A percentile compares a stretch with the other conserved stretches of the same genome.
Conservation (phyloP, 2,329 filamentous ascomycete genomes). For the Septoria linicola region DNA sequence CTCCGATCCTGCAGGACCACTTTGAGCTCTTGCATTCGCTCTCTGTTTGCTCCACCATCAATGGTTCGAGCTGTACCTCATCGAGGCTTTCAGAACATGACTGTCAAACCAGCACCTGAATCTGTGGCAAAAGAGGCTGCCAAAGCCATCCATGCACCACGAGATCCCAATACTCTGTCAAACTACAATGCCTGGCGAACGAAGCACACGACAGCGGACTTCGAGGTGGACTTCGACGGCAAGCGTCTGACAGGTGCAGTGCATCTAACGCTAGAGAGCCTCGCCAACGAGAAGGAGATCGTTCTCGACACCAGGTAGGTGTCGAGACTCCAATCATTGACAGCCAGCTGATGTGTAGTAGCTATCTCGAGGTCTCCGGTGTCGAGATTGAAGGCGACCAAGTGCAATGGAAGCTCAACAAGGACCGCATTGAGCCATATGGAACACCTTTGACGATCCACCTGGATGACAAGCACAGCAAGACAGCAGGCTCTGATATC, state of each 20-base stretch:
- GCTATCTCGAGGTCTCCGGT: slow-evolving; percentile 69
- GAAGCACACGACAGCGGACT: slow-evolving; percentile 75
- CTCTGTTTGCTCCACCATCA: slow-evolving; percentile 12
- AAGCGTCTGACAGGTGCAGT: slow-evolving; percentile 77
- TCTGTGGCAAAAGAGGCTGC: slow-evolving; percentile 32
- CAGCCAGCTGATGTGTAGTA: slow-evolving; percentile 24
- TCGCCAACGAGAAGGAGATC: slow-evolving; percentile 72
- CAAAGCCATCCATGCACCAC: slow-evolving; percentile 35
- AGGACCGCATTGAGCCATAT: slow-evolving; percentile 67
- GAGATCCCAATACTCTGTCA: slow-evolving; percentile 82
- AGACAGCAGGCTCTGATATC: slow-evolving; percentile 33
- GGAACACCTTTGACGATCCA: slow-evolving; percentile 67
- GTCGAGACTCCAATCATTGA: neutral
- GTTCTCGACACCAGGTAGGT: slow-evolving; percentile 70
- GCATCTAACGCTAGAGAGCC: slow-evolving; percentile 70
- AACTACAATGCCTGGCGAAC: slow-evolving; percentile 90
- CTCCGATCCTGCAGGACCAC: slow-evolving; percentile 12
- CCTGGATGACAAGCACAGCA: slow-evolving; percentile 46
- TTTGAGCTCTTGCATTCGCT: slow-evolving; percentile 2
- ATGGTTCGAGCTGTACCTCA: slow-evolving; percentile 13
- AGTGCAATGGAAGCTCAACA: slow-evolving; percentile 68
- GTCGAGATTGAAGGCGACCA: slow-evolving; percentile 68
- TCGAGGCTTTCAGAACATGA: slow-evolving; percentile 26
- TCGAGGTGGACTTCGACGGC: slow-evolving; percentile 79
- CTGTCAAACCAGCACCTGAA: slow-evolving; percentile 30